Percentiles rank a stretch among this genome's conserved stretches.
These are phyloP conservation scores for Russula lepida DNA, from an alignment of 768 basidiomycete genomes.

Conservation along the genomic window DNA sequence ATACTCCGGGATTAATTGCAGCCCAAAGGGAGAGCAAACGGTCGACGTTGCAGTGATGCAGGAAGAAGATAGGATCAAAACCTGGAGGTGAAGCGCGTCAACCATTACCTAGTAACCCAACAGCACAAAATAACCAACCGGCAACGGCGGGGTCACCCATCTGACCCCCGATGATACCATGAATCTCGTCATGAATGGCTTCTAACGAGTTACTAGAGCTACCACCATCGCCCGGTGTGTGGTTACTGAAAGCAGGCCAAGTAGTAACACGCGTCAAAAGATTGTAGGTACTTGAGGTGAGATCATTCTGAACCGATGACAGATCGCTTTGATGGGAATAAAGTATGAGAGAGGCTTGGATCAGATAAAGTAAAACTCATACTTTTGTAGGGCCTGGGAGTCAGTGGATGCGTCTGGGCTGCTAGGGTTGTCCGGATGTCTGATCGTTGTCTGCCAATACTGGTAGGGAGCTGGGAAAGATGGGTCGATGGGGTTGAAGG, in stretches of 20 bases:
- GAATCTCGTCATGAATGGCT: conserved; percentile 42
- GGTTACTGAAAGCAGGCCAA: conserved; percentile 43
- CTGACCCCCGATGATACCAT: conserved; percentile 26
- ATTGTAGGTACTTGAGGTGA: conserved; percentile 22
- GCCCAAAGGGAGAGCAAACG: conserved; percentile 44
- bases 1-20: conserved; percentile 36
- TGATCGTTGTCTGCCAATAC: conserved; percentile 11
- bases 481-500: conserved; percentile 27
- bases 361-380: background rate
- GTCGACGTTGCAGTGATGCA: conserved; percentile 48
- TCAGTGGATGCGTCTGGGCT: conserved; percentile 19
- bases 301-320: background rate
- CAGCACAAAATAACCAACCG: conserved; percentile 36
- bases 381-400: conserved; percentile 27
- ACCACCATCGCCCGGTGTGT: conserved; percentile 31
- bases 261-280: conserved; percentile 32
- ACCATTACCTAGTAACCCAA: background rate
- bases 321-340: background rate
- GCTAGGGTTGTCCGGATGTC: conserved; percentile 1
- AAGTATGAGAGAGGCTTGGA: background rate
- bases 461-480: conserved; percentile 7
- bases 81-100: conserved; percentile 28
- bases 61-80: conserved; percentile 47
- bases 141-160: conserved; percentile 25
- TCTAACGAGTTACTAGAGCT: conserved; percentile 41